These are phyloP conservation scores for Fomes fomentarius DNA, from an alignment of 1,284 basidiomycete genomes.

Conservation along the genomic window DNA sequence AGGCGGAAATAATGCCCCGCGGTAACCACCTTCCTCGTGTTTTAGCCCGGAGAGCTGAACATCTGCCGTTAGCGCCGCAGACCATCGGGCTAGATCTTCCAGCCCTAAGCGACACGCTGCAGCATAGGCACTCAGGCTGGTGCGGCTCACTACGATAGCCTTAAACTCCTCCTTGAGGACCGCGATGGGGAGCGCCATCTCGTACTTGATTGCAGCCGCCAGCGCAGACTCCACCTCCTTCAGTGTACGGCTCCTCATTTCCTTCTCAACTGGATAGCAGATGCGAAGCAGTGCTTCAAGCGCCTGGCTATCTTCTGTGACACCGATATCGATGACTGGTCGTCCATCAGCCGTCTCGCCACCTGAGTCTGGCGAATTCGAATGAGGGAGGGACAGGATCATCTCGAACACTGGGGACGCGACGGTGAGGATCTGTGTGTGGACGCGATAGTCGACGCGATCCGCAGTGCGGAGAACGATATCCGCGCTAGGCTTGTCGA, in stretches of 20 bases:
- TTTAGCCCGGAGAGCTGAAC: not conserved
- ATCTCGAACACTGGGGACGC: slow-evolving; percentile 25
- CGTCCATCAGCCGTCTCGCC: not conserved
- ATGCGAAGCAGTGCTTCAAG: slow-evolving; percentile 40
- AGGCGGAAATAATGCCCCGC: slow-evolving; percentile 22
- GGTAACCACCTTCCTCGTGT: not conserved
- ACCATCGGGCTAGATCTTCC: slow-evolving; percentile 11
- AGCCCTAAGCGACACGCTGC: slow-evolving; percentile 9
- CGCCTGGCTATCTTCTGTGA: slow-evolving; percentile 36
- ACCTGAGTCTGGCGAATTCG: not conserved
- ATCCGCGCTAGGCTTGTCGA: slow-evolving; percentile 15
- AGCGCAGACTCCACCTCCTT: slow-evolving; percentile 7
- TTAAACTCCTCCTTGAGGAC: slow-evolving; percentile 5
- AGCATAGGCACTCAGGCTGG: slow-evolving; percentile 14
- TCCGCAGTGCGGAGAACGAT: slow-evolving; percentile 10
- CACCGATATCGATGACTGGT: slow-evolving; percentile 32
- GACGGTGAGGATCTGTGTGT: slow-evolving; percentile 18
- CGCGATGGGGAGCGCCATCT: slow-evolving; percentile 15
- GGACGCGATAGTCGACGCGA: slow-evolving; percentile 16
- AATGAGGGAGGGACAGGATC: slow-evolving; percentile 21
- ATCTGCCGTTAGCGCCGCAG: too few species aligned
- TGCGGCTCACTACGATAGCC: not conserved
- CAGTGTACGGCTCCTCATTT: slow-evolving; percentile 6
- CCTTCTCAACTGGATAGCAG: slow-evolving; percentile 38
- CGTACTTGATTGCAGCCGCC: slow-evolving; percentile 23